Conservation (phyloP, 164 flowering plant genomes). For the Stephania cephalantha region DNA sequence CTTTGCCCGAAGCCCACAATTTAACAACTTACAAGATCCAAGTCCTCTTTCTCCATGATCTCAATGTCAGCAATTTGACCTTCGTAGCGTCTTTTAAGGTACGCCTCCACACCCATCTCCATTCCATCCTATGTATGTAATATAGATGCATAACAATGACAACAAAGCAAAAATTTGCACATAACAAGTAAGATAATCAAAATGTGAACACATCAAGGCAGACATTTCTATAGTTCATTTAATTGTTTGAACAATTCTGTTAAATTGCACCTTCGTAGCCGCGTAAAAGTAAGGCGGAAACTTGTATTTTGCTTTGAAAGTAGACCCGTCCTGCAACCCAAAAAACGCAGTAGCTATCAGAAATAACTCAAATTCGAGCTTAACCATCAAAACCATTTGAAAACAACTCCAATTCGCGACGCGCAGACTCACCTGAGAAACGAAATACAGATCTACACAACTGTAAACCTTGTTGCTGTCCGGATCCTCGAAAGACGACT, state of each 20-base stretch:
- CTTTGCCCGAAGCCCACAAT: too few species aligned
- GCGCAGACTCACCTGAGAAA: constrained; percentile 61
- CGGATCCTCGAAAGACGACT: constrained; percentile 88
- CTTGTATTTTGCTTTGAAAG: constrained; percentile 63
- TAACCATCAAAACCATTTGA: background rate
- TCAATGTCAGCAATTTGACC: constrained; percentile 64
- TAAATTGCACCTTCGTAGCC: constrained; percentile 39
- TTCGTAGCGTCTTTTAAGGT: constrained; percentile 75
- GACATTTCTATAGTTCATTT: background rate
- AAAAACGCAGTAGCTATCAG: too few species aligned
- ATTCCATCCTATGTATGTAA: constrained; percentile 44
- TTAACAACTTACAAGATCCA: constrained; percentile 47
- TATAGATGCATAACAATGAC: background rate
- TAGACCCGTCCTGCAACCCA: constrained; percentile 52
- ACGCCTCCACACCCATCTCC: constrained; percentile 87
- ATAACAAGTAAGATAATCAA: background rate
- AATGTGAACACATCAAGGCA: background rate
- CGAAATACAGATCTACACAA: constrained; percentile 91
- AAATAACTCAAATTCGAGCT: too few species aligned
- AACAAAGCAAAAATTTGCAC: background rate
- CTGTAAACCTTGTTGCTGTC: constrained; percentile 59
- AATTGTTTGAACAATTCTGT: background rate
- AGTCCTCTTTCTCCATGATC: constrained; percentile 83
- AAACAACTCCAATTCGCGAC: background rate
- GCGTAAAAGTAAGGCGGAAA: constrained; percentile 75